Base-by-base conservation (phyloP, 2,329 filamentous ascomycete genomes). In the Venturia effusa region DNA sequence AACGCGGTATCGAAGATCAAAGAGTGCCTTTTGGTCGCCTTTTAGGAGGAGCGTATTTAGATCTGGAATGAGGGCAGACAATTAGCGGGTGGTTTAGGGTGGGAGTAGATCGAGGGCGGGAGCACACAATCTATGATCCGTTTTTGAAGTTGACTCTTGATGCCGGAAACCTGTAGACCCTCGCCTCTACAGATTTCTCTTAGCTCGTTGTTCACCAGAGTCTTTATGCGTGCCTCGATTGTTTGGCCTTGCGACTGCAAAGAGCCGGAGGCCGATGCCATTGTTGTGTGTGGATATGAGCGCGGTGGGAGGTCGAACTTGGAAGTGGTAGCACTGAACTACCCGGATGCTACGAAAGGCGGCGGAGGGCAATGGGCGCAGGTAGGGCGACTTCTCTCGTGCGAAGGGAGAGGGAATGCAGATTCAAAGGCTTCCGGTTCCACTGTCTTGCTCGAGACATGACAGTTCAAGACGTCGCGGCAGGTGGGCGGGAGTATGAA, bases 131-230 rank as follows among this genome's bases (percentile, higher is more conserved):
- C 80, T 67, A 88, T 84, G 66, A 97, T 89, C 70, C 93, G 87
- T 65, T 79, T 78, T 76, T 96, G 92, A 66, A 97, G 79, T 51
- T 89, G 84, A 40, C 86, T 84, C 80, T 99, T 99, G 70, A 94
- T 88, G 24, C 94, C 94, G 34, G 88, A 89, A 66, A 90, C 88
- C 68, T 84, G 83, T 41, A 96, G 79, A 59, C 86, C 83, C 77
- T 96, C 90, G 66, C 83, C 79, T 67, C 85, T 83, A 71, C 93
- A 89, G 68, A 97, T 87, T 62, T 81, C 81, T 70, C 91, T 89
- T 60, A 97, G 83, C 70, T 92, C 86, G 66, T 78, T 79, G 71
- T 85, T 86, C 63, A 85, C 78, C 62, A 87, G 74, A 10, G 76
- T 80, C 71, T 84, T 84, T 60, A 82, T 75, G 67, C 78, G 74